Percentiles rank a stretch among this genome's conserved stretches.
These are phyloP conservation scores for Piromyces sp. DNA, from an alignment of 192 early-diverging fungal species.

Conservation along the genomic window DNA sequence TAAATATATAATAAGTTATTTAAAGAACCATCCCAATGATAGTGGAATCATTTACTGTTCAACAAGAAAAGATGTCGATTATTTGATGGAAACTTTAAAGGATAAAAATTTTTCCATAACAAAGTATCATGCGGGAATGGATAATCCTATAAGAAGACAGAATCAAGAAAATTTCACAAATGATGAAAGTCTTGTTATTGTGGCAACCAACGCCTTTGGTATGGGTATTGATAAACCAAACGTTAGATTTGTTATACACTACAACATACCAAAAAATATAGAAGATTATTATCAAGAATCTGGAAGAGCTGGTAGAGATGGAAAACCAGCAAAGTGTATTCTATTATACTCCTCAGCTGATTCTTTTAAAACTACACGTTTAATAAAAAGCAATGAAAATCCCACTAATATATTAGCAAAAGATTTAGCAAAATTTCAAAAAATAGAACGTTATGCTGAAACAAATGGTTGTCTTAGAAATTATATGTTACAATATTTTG, in stretches of 20 bases:
- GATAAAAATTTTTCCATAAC: conserved; percentile 28
- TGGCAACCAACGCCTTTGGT: conserved; percentile 34
- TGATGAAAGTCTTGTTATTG: conserved; percentile 16
- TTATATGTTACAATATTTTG: background rate
- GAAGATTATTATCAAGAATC: conserved; percentile 58
- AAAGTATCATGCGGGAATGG: conserved; percentile 49
- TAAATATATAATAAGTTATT: conserved; percentile 33
- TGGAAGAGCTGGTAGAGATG: conserved; percentile 57
- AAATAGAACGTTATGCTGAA: conserved; percentile 26
- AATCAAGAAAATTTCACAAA: conserved; percentile 20
- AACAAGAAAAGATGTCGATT: conserved; percentile 40
- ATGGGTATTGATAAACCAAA: conserved; percentile 29
- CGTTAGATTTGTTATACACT: conserved; percentile 29
- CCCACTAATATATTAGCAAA: too few species aligned
- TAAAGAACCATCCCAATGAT: conserved; percentile 19
- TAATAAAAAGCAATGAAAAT: too few species aligned
- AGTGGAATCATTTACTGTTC: conserved; percentile 57
- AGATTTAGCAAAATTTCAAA: background rate
- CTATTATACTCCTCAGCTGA: conserved; percentile 48
- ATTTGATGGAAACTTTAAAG: conserved; percentile 23
- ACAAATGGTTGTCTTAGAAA: background rate
- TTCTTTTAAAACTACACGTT: background rate
- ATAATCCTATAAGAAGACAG: conserved; percentile 15
- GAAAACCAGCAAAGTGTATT: conserved; percentile 44
- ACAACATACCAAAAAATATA: conserved; percentile 20